Conservation (phyloP, 331 rosid genomes). For the Malus hybrid region DNA sequence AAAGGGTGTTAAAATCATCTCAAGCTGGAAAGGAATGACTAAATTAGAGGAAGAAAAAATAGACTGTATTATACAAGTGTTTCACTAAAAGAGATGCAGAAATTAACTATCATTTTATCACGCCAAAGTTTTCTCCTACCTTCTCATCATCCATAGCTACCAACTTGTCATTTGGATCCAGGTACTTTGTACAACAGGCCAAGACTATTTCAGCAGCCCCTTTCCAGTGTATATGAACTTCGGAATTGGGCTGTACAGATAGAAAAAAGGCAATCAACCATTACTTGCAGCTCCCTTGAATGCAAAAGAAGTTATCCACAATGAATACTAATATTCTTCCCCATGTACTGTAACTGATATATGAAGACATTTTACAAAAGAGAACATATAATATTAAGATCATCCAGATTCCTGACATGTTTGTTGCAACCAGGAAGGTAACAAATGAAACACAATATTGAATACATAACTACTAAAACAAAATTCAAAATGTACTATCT, state of each 20-base stretch:
- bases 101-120: not conserved
- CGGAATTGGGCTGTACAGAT: constrained; percentile 45
- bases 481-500: not conserved
- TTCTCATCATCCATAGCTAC: constrained; percentile 63
- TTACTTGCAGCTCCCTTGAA: not conserved
- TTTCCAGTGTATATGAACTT: constrained; percentile 92
- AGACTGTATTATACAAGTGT: not conserved
- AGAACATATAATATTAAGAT: not conserved
- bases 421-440: not conserved
- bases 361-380: not conserved
- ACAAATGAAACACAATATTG: not conserved
- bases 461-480: not conserved
- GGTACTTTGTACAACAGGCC: constrained; percentile 52
- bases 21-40: not conserved
- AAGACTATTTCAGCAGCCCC: constrained; percentile 97
- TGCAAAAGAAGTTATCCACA: not conserved
- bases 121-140: constrained; percentile 38
- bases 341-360: not conserved
- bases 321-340: not conserved
- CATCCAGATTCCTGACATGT: not conserved
- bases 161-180: constrained; percentile 41
- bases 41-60: not conserved
- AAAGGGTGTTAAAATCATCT: not conserved
- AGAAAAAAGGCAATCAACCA: not conserved
- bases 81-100: not conserved